A percentile compares a stretch with the other conserved stretches of the same genome.
phyloP scores from a whole-genome alignment of 2,329 filamentous ascomycete genomes.

The Akanthomyces uredinophilus region DNA sequence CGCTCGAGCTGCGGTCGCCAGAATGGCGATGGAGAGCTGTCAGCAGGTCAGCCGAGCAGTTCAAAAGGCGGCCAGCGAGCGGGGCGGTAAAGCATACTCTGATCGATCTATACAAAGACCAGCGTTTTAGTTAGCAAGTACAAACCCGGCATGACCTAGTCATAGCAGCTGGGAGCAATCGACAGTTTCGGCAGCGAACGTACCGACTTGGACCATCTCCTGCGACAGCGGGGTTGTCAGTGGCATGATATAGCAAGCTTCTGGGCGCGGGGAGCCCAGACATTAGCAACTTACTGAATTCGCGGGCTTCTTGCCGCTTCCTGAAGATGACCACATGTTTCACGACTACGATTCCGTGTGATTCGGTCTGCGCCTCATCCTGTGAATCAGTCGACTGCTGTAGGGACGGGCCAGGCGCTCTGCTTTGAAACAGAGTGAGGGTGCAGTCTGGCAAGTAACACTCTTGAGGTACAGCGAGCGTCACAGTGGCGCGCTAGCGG shows the following conservation, averaged over 20 bases:
- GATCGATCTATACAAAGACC: conserved; percentile 47
- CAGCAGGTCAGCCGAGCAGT: conserved; percentile 18
- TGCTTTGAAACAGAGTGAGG: conserved; percentile 11
- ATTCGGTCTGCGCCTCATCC: conserved; percentile 26
- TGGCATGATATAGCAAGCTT: conserved; percentile 20
- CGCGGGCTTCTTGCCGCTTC: conserved; percentile 62
- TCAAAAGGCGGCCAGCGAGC: background rate
- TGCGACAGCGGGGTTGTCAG: conserved; percentile 46
- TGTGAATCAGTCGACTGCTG: conserved; percentile 20
- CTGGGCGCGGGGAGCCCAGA: conserved; percentile 13
- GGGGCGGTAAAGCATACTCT: conserved; percentile 46
- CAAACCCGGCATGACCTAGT: background rate
- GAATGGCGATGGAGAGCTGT: conserved; percentile 81
- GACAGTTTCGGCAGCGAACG: conserved; percentile 25
- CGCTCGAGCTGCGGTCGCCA: conserved; percentile 64
- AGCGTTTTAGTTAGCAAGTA: conserved; percentile 24
- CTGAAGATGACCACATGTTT: conserved; percentile 61
- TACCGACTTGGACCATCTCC: conserved; percentile 99
- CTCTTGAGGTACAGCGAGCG: conserved; percentile 1
- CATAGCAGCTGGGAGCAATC: background rate
- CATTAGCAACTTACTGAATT: conserved; percentile 56
- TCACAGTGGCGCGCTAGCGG: conserved; percentile 10
- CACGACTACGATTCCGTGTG: conserved; percentile 23
- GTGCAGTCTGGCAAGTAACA: conserved; percentile 12
- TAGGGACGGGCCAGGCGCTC: conserved; percentile 18